Evolutionary conservation across 352 stramenopile species (phyloP), one percentile per base, ranked within the genome.

Genomic region (Pythium brassicae): DNA sequence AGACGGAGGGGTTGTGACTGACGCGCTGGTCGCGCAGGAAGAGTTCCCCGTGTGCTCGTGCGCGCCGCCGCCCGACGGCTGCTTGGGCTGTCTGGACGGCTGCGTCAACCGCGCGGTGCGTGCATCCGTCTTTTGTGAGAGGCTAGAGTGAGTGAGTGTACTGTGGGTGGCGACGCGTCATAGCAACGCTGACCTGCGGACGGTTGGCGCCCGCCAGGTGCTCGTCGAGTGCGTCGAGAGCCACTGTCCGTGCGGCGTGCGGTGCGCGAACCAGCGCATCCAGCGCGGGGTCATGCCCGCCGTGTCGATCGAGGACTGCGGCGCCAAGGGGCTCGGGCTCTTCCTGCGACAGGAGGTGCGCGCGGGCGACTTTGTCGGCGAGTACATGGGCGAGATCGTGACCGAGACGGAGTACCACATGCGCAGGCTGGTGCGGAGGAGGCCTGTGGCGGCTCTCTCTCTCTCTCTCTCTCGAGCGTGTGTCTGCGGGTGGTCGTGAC

Each of bases 331-430:
- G 0, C 66, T 93, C 10, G 83, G 83, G 23, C 61, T 92, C 52
- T 65, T 58, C 23, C 42, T 74, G 25, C 37, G 69, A 23, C 70
- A 87, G 61, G 55, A 80, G 27, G 74, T 93, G 39, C 71, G 72
- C 29, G 61, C 67, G 4, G 73, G 76, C 26, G 73, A 84, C 5
- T 92, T 91, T 29, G 76, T 94, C 17, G 80, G 69, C 26, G 84
- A 94, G 62, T 94, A 94, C 50, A 83, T 88, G 70, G 84, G 84
- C 54, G 83, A 93, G 54, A 90, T 93, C 46, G 78, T 92, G 48
- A 91, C 83, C 1, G 80, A 93, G 67, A 74, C 85, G 55, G 83
- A 93, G 65, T 93, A 91, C 50, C 77, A 88, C 53, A 75, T 89
- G 60, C 73, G 83, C 47, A 73, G 79, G 57, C 62, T 90, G 69